Percentiles rank a stretch among this genome's conserved stretches.
Evolutionary conservation across 2,329 filamentous ascomycete species (phyloP).

Genomic region (Penicillium sp.): DNA sequence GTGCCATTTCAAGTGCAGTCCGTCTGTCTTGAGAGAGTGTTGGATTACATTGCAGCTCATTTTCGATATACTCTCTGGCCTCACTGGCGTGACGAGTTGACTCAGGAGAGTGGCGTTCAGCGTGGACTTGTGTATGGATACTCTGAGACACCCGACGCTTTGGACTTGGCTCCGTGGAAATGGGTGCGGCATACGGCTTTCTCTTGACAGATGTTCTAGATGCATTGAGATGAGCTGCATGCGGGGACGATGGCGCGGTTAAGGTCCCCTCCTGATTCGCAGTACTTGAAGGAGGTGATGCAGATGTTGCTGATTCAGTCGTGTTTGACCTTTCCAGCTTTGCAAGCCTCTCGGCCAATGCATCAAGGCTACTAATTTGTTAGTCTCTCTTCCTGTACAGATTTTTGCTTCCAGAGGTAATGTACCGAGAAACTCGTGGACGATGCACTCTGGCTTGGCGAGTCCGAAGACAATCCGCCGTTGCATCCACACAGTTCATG

Average conservation of each 20-base stretch:
- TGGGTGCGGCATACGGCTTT: slow-evolving; percentile 9
- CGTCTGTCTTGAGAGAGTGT: slow-evolving; percentile 25
- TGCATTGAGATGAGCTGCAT: neutral
- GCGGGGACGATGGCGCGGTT: slow-evolving; percentile 14
- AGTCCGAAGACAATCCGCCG: slow-evolving; percentile 35
- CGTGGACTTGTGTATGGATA: slow-evolving; percentile 8
- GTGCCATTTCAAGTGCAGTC: slow-evolving; percentile 19
- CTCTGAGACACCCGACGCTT: slow-evolving; percentile 19
- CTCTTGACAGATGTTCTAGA: slow-evolving; percentile 7
- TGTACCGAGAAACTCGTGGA: slow-evolving; percentile 24
- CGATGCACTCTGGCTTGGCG: slow-evolving; percentile 25
- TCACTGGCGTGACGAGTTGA: slow-evolving; percentile 24
- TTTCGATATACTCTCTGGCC: slow-evolving; percentile 26
- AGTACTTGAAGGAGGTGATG: slow-evolving; percentile 9
- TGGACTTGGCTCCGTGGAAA: neutral
- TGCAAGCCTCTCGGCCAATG: slow-evolving; percentile 19
- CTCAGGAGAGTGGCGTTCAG: slow-evolving; percentile 15
- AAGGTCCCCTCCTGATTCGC: slow-evolving; percentile 6
- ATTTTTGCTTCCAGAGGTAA: neutral
- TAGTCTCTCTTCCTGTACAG: neutral
- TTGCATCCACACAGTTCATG: slow-evolving; percentile 48
- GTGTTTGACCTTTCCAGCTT: slow-evolving; percentile 21
- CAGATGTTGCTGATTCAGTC: slow-evolving; percentile 5
- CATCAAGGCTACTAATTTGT: slow-evolving; percentile 17
- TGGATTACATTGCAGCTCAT: slow-evolving; percentile 26